These are phyloP conservation scores for Cystofilobasidium capitatum DNA, from an alignment of 768 basidiomycete genomes.

Conservation along the genomic window DNA sequence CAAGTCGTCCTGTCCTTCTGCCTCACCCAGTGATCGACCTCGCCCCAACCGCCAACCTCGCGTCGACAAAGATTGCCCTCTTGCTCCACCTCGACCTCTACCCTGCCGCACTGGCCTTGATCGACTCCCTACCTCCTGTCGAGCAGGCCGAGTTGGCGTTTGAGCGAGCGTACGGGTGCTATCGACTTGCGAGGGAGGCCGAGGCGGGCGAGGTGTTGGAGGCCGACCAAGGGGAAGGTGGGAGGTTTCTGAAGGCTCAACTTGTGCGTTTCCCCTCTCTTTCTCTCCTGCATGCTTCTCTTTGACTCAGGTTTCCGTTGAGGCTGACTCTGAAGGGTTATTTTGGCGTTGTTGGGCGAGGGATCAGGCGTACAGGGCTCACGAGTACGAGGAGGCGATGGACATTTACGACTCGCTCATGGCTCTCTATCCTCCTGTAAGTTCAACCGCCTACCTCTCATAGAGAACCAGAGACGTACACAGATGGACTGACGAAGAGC, in stretches of 20 bases:
- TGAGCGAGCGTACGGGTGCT: conserved; percentile 72
- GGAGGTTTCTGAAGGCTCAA: conserved; percentile 77
- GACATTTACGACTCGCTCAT: conserved; percentile 70
- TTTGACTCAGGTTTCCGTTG: background rate
- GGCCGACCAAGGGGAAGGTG: conserved; percentile 41
- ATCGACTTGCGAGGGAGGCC: conserved; percentile 65
- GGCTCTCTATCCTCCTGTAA: conserved; percentile 64
- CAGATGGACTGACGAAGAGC: background rate
- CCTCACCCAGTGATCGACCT: conserved; percentile 55
- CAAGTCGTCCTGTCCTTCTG: background rate
- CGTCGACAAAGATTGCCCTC: conserved; percentile 69
- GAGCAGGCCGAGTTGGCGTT: conserved; percentile 43
- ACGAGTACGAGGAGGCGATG: conserved; percentile 11
- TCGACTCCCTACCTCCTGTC: conserved; percentile 38
- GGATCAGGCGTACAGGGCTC: conserved; percentile 39
- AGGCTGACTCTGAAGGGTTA: background rate
- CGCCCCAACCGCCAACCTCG: conserved; percentile 58
- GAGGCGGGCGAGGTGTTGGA: conserved; percentile 55
- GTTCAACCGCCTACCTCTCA: conserved; percentile 34
- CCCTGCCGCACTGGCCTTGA: conserved; percentile 54
- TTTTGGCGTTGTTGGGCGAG: conserved; percentile 6
- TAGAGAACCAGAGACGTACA: no score
- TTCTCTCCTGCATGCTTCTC: no score
- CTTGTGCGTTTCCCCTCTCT: conserved; percentile 50
- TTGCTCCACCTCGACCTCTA: conserved; percentile 81